Percentiles rank a stretch among this genome's conserved stretches.
Evolutionary conservation across 2,329 filamentous ascomycete species (phyloP).

Genomic region (Endocalyx cinctus): DNA sequence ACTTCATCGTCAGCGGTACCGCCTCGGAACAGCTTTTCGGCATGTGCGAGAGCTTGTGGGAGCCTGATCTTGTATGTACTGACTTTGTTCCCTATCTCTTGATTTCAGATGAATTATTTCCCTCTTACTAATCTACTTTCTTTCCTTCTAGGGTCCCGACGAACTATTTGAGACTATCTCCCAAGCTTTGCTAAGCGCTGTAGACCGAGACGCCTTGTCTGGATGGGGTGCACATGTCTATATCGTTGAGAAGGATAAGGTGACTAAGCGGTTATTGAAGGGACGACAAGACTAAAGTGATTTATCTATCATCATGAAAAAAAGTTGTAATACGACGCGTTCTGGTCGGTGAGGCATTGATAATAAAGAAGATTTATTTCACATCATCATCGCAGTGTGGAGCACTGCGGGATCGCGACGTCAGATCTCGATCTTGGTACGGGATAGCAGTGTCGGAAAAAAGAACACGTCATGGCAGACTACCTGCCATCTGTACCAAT

Average conservation of each 20-base stretch:
- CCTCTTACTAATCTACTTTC: too few relatives aligned
- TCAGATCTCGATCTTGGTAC: too few relatives aligned
- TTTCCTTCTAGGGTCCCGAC: slow-evolving; percentile 70
- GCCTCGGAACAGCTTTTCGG: slow-evolving; percentile 97
- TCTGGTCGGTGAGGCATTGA: background rate
- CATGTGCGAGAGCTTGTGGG: slow-evolving; percentile 97
- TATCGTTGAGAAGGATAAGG: slow-evolving; percentile 99
- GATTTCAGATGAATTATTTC: too few relatives aligned
- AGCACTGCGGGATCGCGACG: too few relatives aligned
- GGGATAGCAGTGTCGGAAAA: too few relatives aligned
- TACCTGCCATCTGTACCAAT: too few relatives aligned
- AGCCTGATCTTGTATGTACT: slow-evolving; percentile 81
- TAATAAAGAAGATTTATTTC: too few relatives aligned
- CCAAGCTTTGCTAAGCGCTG: slow-evolving; percentile 89
- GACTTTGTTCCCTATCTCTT: background rate
- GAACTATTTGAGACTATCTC: slow-evolving; percentile 98
- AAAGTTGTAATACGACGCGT: background rate
- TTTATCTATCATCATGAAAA: background rate
- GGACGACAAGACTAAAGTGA: slow-evolving; percentile 78
- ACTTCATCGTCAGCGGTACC: slow-evolving; percentile 97
- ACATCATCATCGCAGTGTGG: too few relatives aligned
- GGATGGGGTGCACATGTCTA: slow-evolving; percentile 99
- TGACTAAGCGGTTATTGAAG: slow-evolving; percentile 97
- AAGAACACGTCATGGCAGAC: too few relatives aligned
- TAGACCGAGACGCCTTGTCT: slow-evolving; percentile 93